These are phyloP conservation scores for Suhomyces vadensis DNA, from an alignment of 805 yeast genomes.

Conservation along the genomic window DNA sequence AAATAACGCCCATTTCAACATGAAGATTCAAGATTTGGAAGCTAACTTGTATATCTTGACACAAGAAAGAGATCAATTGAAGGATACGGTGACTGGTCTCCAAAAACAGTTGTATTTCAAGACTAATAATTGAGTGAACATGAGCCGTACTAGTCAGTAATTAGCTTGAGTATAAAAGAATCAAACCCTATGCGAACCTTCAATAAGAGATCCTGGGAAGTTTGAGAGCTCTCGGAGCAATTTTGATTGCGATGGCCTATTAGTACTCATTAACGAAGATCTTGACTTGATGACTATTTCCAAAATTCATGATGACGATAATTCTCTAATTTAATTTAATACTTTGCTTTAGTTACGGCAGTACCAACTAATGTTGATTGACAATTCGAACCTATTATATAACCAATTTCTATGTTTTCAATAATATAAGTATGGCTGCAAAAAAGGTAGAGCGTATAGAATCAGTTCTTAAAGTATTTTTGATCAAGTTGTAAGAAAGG, in stretches of 20 bases:
- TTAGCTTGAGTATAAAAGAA: not conserved
- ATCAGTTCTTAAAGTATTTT: too few species aligned
- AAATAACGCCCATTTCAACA: conserved; percentile 58
- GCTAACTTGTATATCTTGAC: conserved; percentile 79
- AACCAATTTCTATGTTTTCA: too few species aligned
- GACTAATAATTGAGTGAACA: conserved; percentile 7
- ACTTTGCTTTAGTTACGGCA: too few species aligned
- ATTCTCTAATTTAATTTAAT: too few species aligned
- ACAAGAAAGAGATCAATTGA: conserved; percentile 81
- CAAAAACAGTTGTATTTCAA: conserved; percentile 54
- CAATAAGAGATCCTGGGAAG: not conserved
- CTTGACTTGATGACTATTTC: not conserved
- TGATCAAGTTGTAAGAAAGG: too few species aligned
- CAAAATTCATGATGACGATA: too few species aligned
- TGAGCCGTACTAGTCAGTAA: not conserved
- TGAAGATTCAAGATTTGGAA: conserved; percentile 77
- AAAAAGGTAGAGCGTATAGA: too few species aligned
- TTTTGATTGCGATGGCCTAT: not conserved
- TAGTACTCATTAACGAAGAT: conserved; percentile 1
- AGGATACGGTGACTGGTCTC: conserved; percentile 55
- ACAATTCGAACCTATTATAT: too few species aligned
- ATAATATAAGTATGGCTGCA: too few species aligned
- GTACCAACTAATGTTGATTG: too few species aligned
- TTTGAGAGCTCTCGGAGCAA: not conserved
- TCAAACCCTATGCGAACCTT: not conserved